phyloP scores from a whole-genome alignment of 192 early-diverging fungal genomes.

The Paraglomus brasilianum region DNA sequence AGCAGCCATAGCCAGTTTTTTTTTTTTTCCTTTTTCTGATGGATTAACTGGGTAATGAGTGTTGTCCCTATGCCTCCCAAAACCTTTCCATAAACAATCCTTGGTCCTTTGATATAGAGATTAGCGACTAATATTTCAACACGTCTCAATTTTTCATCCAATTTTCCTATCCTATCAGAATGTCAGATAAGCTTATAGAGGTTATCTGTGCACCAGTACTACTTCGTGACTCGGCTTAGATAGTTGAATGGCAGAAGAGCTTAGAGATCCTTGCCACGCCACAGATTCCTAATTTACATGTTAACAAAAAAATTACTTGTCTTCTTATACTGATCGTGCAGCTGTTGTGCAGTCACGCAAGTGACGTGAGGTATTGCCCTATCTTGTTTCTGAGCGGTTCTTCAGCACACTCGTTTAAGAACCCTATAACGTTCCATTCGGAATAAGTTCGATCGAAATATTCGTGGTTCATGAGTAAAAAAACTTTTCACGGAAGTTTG shows the following conservation, averaged over 20 bases:
- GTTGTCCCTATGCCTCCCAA: too few species aligned
- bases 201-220: conserved; percentile 25
- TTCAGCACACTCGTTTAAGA: conserved; percentile 25
- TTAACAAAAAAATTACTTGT: conserved; percentile 7
- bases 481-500: too few species aligned
- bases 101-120: too few species aligned
- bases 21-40: too few species aligned
- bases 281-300: conserved; percentile 21
- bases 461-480: too few species aligned
- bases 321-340: conserved; percentile 16
- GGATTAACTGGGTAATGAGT: too few species aligned
- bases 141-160: too few species aligned
- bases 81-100: too few species aligned
- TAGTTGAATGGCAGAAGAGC: conserved; percentile 27
- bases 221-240: conserved; percentile 30
- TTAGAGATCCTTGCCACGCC: conserved; percentile 28
- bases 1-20: too few species aligned
- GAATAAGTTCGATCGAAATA: conserved; percentile 26
- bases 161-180: too few species aligned
- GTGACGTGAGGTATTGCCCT: conserved; percentile 30
- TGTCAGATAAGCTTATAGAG: conserved; percentile 28
- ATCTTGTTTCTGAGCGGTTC: conserved; percentile 26
- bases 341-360: conserved; percentile 6
- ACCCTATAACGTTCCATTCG: conserved; percentile 23
- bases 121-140: too few species aligned